Base-by-base conservation (phyloP, 1,284 basidiomycete species). In the Cystobasidium pallidum region DNA sequence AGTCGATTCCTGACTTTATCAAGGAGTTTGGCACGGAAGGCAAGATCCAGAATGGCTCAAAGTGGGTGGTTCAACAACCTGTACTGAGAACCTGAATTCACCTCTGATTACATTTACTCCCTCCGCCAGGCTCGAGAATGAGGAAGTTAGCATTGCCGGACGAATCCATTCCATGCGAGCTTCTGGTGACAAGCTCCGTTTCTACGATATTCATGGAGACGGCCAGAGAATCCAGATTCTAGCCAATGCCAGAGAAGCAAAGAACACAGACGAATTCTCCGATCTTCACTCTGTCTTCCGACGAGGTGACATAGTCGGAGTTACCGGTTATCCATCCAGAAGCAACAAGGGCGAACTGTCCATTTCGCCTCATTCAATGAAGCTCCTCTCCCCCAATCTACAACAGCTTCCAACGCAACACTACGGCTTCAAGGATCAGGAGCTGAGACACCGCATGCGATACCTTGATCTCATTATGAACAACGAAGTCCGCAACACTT, bases 381-480 rank as follows among this genome's bases (percentile, higher is more conserved):
- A 88, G 76, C 90, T 99, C 59, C 92, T 99, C 75, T 88, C 95
- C 17, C 95, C 95, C 62, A 96, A 94, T 82, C 85, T 99, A 41
- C 95, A 98, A 84, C 94, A 96, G 83, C 87, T 99, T 8, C 94
- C 81, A 49, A 94, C 91, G 19, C 87, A 87, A 76, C 91, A 92
- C 82, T 92, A 90, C 75, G 94, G 94, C 58, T 84, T 97, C 78
- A 93, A 93, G 85, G 95, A 99, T 83, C 90, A 93, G 81, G 95
- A 99, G 83, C 93, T 91, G 65, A 89, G 95, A 70, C 97, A 98
- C 86, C 88, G 96, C 83, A 99, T 98, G 89, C 90, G 95, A 72
- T 98, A 99, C 85, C 88, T 99, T 75, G 95, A 99, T 83, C 87
- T 99, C 77, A 97, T 99, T 83, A 87, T 99, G 83, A 96, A 92